Percentiles rank a stretch among this genome's conserved stretches.
These are phyloP conservation scores for Aureobasidium sp. DNA, from an alignment of 2,329 filamentous ascomycete species.

Conservation along the genomic window DNA sequence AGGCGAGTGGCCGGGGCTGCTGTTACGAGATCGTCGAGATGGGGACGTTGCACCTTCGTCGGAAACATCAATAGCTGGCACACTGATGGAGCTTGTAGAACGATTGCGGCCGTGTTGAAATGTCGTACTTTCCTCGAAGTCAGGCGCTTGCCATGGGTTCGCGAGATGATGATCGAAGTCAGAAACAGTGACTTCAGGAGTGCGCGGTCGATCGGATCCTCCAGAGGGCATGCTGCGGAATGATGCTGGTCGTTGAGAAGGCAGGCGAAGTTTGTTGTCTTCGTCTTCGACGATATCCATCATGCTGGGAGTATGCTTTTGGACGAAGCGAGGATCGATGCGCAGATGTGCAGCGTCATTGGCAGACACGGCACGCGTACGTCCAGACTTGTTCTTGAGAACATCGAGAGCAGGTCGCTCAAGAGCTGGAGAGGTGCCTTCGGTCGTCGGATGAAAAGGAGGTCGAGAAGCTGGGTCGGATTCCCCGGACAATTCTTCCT, in stretches of 20 bases:
- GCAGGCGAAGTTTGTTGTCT: slow-evolving; percentile 10
- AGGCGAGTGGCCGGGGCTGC: slow-evolving; percentile 19
- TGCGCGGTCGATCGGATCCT: background rate
- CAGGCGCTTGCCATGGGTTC: background rate
- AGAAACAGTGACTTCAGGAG: slow-evolving; percentile 6
- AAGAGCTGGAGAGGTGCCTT: background rate
- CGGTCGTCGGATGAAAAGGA: slow-evolving; percentile 21
- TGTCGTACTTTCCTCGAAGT: background rate
- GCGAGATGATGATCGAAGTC: background rate
- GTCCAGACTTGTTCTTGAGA: slow-evolving; percentile 18
- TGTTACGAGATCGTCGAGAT: background rate
- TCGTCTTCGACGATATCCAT: slow-evolving; percentile 19
- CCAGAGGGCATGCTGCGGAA: slow-evolving; percentile 6
- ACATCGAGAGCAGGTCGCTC: slow-evolving; percentile 21
- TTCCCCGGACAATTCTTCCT: slow-evolving; percentile 38
- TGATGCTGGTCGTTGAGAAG: slow-evolving; percentile 7
- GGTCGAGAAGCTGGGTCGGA: slow-evolving; percentile 39
- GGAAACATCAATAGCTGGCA: background rate
- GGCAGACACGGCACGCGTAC: slow-evolving; percentile 48
- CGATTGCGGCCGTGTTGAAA: background rate
- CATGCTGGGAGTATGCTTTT: slow-evolving; percentile 6
- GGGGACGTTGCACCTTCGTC: background rate
- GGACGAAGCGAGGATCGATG: slow-evolving; percentile 30
- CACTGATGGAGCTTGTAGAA: background rate
- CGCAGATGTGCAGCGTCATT: slow-evolving; percentile 45